Base-by-base conservation (phyloP, 169 alveolate species). In the Blepharisma undulans region DNA sequence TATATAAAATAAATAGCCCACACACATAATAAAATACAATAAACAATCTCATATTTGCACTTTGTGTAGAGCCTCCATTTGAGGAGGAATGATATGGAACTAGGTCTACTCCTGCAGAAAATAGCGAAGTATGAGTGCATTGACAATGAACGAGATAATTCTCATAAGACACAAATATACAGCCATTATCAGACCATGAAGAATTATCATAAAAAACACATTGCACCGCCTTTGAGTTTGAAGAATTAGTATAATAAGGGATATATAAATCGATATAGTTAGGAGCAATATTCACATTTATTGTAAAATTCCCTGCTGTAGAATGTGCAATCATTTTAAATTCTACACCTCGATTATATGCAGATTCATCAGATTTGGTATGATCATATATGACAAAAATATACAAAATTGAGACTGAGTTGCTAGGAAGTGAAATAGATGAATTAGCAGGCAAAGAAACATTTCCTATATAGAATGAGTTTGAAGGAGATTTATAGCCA, bases 21-120 rank as follows among this genome's bases (percentile, higher is more conserved):
- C 85, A 78, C n/a, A 78, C 25, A 78, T 78, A 78, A 78, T 78
- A 78, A 78, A 78, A 78, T 2, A 78, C 25, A 78, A 78, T 22
- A 25, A 7, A 19, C 85, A 22, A 7, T 18, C 60, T 78, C 48
- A 32, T 22, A 18, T 78, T 78, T 6, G 25, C 85, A 78, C 25
- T 32, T 16, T 78, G 85, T 18, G 85, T 22, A 18, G 25, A 18
- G n/a, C 25, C 61, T 4, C 19, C 36, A 4, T 4, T 4, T 4
- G 85, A 32, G 6, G 85, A 32, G 14, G 85, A 32, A 78, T 22
- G 60, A 78, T 78, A 78, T 22, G 85, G 85, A 18, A 78, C n/a
- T 19, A 78, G n/a, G 85, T 30, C 85, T 22, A 22, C 59, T 7
- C 85, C 85, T 22, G 85, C 32, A 78, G 85, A 22, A 30, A 78